Evolutionary conservation across 805 yeast genomes (phyloP).

Genomic region (Metschnikowia lunata): DNA sequence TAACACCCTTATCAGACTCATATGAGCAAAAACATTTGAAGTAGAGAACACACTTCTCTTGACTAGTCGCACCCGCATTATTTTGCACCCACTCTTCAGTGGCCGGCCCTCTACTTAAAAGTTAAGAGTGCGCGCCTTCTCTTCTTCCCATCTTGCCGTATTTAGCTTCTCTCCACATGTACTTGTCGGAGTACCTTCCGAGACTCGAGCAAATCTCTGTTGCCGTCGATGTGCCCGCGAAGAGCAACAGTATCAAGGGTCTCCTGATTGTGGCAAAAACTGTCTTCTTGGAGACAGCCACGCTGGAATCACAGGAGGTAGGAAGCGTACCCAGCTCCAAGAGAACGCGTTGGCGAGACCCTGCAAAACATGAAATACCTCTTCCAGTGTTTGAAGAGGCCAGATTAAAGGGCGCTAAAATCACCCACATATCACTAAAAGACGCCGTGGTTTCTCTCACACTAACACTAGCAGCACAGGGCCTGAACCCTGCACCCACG

Average conservation of each 20-base stretch:
- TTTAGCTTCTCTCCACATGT: slow-evolving; percentile 3
- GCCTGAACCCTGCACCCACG: background rate
- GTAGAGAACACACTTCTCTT: too few relatives aligned
- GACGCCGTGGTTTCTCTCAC: background rate
- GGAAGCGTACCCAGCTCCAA: background rate
- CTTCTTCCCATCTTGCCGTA: background rate
- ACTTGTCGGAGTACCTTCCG: slow-evolving; percentile 15
- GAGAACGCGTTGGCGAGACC: background rate
- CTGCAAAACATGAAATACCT: background rate
- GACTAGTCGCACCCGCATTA: too few relatives aligned
- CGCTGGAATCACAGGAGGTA: background rate
- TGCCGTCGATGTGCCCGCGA: slow-evolving; percentile 4
- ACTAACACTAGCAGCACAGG: background rate
- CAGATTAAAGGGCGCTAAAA: slow-evolving; percentile 1
- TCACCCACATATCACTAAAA: slow-evolving; percentile 1
- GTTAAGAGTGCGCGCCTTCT: background rate
- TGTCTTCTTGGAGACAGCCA: slow-evolving; percentile 3
- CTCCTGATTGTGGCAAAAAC: slow-evolving; percentile 2
- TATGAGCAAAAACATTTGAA: too few relatives aligned
- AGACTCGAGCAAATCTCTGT: slow-evolving; percentile 15
- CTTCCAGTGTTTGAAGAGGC: slow-evolving; percentile 2
- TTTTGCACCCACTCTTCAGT: too few relatives aligned
- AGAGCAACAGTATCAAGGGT: slow-evolving; percentile 1
- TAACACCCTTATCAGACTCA: too few relatives aligned
- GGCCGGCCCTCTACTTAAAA: too few relatives aligned